Evolutionary conservation across 73 alveolate species (phyloP).

Genomic region (Effrenium voratum): DNA sequence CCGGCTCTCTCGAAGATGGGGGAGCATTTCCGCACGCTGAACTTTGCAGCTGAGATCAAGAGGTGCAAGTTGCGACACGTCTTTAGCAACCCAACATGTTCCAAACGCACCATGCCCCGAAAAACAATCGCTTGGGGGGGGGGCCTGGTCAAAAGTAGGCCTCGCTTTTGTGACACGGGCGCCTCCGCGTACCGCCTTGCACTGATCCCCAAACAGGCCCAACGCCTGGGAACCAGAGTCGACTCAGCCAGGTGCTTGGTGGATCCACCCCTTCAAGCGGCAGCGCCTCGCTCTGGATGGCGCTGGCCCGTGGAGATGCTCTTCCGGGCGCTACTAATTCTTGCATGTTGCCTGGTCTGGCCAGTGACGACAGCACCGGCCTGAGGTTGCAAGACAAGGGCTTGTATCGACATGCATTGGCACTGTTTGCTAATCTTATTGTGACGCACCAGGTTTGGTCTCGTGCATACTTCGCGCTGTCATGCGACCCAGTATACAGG

Average conservation of each 20-base stretch:
- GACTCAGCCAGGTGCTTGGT: constrained; percentile 27
- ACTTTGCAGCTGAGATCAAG: constrained; percentile 49
- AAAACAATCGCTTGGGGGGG: too few species aligned
- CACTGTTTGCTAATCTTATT: not conserved
- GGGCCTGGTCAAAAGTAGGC: too few species aligned
- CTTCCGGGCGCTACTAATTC: constrained; percentile 15
- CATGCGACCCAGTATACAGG: constrained; percentile 79
- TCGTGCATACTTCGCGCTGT: constrained; percentile 66
- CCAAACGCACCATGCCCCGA: too few species aligned
- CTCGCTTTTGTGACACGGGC: too few species aligned
- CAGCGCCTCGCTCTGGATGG: constrained; percentile 51
- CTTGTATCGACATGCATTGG: too few species aligned
- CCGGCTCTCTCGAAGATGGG: constrained; percentile 80
- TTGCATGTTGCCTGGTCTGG: constrained; percentile 61
- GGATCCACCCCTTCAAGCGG: constrained; percentile 39
- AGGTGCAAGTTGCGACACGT: too few species aligned
- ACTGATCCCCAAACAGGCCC: too few species aligned
- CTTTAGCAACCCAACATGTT: too few species aligned
- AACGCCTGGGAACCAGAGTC: too few species aligned
- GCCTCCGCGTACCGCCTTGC: too few species aligned
- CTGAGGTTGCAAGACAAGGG: too few species aligned
- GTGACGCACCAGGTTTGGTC: constrained; percentile 56
- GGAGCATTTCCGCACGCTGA: constrained; percentile 58
- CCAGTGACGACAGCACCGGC: constrained; percentile 24
- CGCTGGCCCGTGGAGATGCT: constrained; percentile 52